Evolutionary conservation across 1,139 yeast genomes (phyloP).

Genomic region (Suhomyces taliae): DNA sequence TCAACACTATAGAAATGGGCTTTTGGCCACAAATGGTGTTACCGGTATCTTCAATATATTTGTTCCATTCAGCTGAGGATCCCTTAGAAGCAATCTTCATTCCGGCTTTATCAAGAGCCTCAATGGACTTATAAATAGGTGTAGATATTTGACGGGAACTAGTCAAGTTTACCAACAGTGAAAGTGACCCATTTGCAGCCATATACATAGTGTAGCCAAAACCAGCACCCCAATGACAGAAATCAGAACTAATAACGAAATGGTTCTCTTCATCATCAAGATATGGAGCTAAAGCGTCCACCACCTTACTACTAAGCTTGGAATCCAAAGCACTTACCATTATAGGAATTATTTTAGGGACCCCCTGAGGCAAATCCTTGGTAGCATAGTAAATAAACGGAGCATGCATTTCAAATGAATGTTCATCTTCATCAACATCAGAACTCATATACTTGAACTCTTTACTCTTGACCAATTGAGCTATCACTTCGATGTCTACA

Average conservation of each 20-base stretch:
- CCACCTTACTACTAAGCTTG: slow-evolving; percentile 45
- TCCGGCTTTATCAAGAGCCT: slow-evolving; percentile 64
- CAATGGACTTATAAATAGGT: slow-evolving; percentile 72
- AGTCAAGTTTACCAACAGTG: not conserved
- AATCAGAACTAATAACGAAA: slow-evolving; percentile 84
- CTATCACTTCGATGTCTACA: slow-evolving; percentile 55
- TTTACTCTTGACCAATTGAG: slow-evolving; percentile 29
- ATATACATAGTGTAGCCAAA: slow-evolving; percentile 71
- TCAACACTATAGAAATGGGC: slow-evolving; percentile 68
- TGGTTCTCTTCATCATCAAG: slow-evolving; percentile 58
- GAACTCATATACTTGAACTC: slow-evolving; percentile 57
- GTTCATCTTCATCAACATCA: slow-evolving; percentile 79
- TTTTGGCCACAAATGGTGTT: slow-evolving; percentile 94
- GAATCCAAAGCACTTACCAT: slow-evolving; percentile 67
- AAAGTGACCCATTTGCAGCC: not conserved
- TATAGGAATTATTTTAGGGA: slow-evolving; percentile 71
- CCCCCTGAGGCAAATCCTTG: slow-evolving; percentile 32
- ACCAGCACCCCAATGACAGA: slow-evolving; percentile 93
- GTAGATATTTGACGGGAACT: not conserved
- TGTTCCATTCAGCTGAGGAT: slow-evolving; percentile 56
- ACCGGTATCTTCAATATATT: slow-evolving; percentile 66
- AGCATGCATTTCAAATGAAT: slow-evolving; percentile 92
- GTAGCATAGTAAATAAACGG: slow-evolving; percentile 65
- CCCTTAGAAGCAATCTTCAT: slow-evolving; percentile 65
- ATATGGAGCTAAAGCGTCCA: slow-evolving; percentile 52